Evolutionary conservation across 805 yeast species (phyloP).

Genomic region (Saccharomycopsis lassenensis): DNA sequence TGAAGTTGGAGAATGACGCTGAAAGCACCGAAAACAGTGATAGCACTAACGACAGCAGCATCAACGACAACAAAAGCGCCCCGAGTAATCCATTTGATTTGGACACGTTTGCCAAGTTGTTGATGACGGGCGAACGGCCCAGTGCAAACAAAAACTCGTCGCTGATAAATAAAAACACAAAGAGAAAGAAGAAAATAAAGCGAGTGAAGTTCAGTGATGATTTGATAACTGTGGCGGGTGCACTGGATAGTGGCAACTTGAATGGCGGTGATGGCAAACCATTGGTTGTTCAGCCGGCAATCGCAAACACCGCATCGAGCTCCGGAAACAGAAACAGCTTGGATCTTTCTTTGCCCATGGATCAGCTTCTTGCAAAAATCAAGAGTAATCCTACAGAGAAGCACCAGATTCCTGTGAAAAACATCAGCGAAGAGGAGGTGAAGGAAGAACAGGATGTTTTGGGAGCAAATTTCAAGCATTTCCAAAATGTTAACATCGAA

Average conservation of each 20-base stretch:
- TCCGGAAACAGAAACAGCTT: conserved; percentile 23
- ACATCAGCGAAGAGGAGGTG: conserved; percentile 29
- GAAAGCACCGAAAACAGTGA: conserved; percentile 21
- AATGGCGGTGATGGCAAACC: background rate
- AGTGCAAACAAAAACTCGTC: conserved; percentile 24
- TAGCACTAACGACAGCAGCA: conserved; percentile 15
- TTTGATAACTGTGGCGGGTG: conserved; percentile 33
- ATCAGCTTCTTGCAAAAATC: conserved; percentile 46
- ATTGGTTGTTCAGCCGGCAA: background rate
- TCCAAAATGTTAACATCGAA: conserved; percentile 66
- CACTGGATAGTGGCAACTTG: conserved; percentile 1
- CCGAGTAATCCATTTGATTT: conserved; percentile 39
- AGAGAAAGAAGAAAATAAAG: conserved; percentile 36
- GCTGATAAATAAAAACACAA: conserved; percentile 21
- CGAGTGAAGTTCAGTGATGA: conserved; percentile 68
- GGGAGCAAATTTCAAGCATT: conserved; percentile 64
- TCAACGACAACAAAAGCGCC: conserved; percentile 1
- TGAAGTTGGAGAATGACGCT: conserved; percentile 31
- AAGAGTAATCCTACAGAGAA: conserved; percentile 23
- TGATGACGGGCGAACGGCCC: conserved; percentile 73
- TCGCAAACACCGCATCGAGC: background rate
- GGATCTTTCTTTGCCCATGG: conserved; percentile 68
- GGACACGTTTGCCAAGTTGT: conserved; percentile 75
- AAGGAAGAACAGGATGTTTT: conserved; percentile 66
- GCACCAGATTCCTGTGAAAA: conserved; percentile 19